Conservation (phyloP, 2,329 filamentous ascomycete species). For the Pseudogymnoascus sp. region DNA sequence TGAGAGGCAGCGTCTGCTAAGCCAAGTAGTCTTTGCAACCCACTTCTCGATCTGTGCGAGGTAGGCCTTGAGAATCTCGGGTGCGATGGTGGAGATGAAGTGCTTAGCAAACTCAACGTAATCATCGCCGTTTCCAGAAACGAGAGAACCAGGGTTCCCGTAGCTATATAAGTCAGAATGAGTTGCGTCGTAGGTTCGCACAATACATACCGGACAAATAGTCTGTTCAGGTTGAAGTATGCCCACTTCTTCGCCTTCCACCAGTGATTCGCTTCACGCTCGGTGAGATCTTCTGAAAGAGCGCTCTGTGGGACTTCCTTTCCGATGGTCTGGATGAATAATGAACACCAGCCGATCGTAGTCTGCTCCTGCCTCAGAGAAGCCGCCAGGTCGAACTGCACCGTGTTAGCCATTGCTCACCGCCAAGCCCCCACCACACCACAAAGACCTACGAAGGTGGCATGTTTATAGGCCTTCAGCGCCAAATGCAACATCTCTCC, state of each 20-base stretch:
- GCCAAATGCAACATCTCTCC: constrained; percentile 94
- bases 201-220: constrained; percentile 71
- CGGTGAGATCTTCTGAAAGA: constrained; percentile 69
- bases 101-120: constrained; percentile 78
- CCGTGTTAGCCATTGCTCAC: constrained; percentile 27
- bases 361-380: constrained; percentile 71
- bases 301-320: constrained; percentile 75
- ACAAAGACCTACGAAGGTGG: constrained; percentile 69
- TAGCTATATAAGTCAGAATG: constrained; percentile 50
- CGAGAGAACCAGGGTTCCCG: constrained; percentile 72
- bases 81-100: constrained; percentile 85
- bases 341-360: constrained; percentile 91
- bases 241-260: constrained; percentile 99
- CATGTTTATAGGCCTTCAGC: constrained; percentile 96
- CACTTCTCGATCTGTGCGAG: constrained; percentile 93
- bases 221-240: constrained; percentile 91
- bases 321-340: constrained; percentile 84
- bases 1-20: constrained; percentile 87
- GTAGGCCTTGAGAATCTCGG: constrained; percentile 93
- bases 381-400: constrained; percentile 74
- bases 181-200: neutral
- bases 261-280: constrained; percentile 92
- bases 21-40: constrained; percentile 89
- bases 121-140: constrained; percentile 66
- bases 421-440: constrained; percentile 13